Base-by-base conservation (phyloP, 495 filamentous ascomycete species). In the Penicillium herquei region DNA sequence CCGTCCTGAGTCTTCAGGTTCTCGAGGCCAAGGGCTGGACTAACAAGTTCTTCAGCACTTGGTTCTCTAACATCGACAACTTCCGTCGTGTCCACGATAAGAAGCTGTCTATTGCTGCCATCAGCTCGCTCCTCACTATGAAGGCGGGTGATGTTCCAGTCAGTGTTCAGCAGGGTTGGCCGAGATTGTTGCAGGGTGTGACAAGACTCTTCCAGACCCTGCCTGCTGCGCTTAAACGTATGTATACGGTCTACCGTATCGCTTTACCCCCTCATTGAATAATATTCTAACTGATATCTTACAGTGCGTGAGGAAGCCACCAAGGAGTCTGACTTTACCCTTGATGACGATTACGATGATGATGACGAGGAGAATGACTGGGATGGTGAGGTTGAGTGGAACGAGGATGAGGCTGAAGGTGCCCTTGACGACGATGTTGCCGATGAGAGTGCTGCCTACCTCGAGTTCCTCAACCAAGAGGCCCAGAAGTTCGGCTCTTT, bases 1-100 rank as follows among this genome's bases (percentile, higher is more conserved):
- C 94, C 3, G 69, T 80, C 35, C 81, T 96, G 55, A 77, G 88
- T 56, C 80, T 98, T 31, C 90, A 91, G 49, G 82, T 95, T 16
- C 78, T 98, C 39, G 94, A 98, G 71, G 69, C 79, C n/a, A 91
- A 93, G 52, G 86, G 83, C 52, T 96, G 90, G 92, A 98, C 94
- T n/a, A 98, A 98, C 73, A 96, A 95, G 74, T 98, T 98, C 73
- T 98, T 98, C 82, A 94, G 87, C 70, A 77, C 91, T 33, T 98
- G 94, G 94, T 98, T 98, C 72, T 87, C 89, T 32, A 96, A 85
- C 70, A 98, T 98, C 72, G 90, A 96, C 56, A 87, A 84, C 69
- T 96, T 98, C 75, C 86, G 85, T 51, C 80, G 94, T 13, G 94
- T 98, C 11, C 94, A 98, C 65, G 94, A 98, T 76, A 98, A 98